Conservation (phyloP, 352 stramenopile genomes). For the Globisporangium lucens region DNA sequence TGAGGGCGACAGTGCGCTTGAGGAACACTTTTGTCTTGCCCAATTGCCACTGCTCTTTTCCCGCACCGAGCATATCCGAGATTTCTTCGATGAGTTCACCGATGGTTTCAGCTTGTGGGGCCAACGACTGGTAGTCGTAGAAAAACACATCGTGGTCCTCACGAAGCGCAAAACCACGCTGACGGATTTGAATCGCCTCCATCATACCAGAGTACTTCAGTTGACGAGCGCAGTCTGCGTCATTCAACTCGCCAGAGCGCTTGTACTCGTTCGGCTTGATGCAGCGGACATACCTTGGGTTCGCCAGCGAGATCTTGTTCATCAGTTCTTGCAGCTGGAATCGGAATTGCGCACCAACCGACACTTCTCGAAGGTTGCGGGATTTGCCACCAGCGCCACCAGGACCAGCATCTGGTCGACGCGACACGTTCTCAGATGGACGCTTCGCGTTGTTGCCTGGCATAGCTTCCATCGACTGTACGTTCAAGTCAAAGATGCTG, state of each 20-base stretch:
- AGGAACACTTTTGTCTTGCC: conserved; percentile 89
- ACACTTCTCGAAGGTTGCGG: conserved; percentile 83
- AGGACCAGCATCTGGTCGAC: conserved; percentile 42
- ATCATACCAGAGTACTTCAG: conserved; percentile 92
- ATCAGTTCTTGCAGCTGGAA: conserved; percentile 89
- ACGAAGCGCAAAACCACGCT: conserved; percentile 82
- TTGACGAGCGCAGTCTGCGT: conserved; percentile 79
- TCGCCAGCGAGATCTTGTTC: conserved; percentile 86
- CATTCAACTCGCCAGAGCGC: conserved; percentile 71
- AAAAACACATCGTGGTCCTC: conserved; percentile 91
- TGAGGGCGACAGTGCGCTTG: conserved; percentile 75
- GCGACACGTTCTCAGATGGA: conserved; percentile 56
- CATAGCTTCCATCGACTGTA: conserved; percentile 84
- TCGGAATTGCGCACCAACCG: conserved; percentile 85
- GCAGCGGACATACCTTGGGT: conserved; percentile 86
- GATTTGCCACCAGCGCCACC: conserved; percentile 56
- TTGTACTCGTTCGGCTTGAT: conserved; percentile 90
- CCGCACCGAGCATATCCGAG: conserved; percentile 78
- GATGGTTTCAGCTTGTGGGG: conserved; percentile 82
- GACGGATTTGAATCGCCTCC: conserved; percentile 89
- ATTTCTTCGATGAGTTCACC: conserved; percentile 81
- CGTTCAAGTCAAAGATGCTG: conserved; percentile 82
- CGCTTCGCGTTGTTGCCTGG: conserved; percentile 67
- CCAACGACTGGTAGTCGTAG: conserved; percentile 87
- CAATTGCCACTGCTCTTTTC: conserved; percentile 88